Evolutionary conservation across 768 basidiomycete species (phyloP).

Genomic region (Kockovaella imperatae): DNA sequence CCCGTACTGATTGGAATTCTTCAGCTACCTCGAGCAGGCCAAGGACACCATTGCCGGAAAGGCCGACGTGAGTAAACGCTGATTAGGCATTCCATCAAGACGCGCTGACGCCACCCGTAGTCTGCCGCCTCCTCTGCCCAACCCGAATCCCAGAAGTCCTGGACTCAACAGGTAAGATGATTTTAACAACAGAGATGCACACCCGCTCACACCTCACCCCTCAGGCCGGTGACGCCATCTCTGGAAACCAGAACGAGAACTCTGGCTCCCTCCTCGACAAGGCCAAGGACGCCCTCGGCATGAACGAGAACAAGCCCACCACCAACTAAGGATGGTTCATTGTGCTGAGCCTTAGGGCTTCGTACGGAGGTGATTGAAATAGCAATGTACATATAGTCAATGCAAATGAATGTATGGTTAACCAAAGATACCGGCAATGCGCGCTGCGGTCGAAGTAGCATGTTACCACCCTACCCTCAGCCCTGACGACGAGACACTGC

Average conservation of each 20-base stretch:
- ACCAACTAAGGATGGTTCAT: too few relatives aligned
- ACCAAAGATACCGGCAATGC: too few relatives aligned
- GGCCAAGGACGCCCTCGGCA: conserved; percentile 32
- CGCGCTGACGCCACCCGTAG: background rate
- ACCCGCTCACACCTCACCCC: background rate
- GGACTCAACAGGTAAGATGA: conserved; percentile 7
- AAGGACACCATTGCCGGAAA: conserved; percentile 29
- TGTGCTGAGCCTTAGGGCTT: too few relatives aligned
- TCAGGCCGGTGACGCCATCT: conserved; percentile 33
- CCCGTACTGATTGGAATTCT: background rate
- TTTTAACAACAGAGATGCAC: background rate
- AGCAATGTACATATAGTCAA: too few relatives aligned
- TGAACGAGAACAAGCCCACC: conserved; percentile 5
- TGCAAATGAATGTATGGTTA: too few relatives aligned
- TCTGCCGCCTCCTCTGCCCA: conserved; percentile 36
- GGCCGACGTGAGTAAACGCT: conserved; percentile 24
- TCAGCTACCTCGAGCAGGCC: conserved; percentile 38
- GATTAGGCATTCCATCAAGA: background rate
- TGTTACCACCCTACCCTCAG: too few relatives aligned
- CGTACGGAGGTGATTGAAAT: too few relatives aligned
- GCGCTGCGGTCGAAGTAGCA: too few relatives aligned
- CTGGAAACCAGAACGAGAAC: conserved; percentile 42
- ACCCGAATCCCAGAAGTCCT: conserved; percentile 38
- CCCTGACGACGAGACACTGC: too few relatives aligned
- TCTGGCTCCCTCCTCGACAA: conserved; percentile 26